Conservation (phyloP, 306 rosid species). For the Cicer cuneatum region DNA sequence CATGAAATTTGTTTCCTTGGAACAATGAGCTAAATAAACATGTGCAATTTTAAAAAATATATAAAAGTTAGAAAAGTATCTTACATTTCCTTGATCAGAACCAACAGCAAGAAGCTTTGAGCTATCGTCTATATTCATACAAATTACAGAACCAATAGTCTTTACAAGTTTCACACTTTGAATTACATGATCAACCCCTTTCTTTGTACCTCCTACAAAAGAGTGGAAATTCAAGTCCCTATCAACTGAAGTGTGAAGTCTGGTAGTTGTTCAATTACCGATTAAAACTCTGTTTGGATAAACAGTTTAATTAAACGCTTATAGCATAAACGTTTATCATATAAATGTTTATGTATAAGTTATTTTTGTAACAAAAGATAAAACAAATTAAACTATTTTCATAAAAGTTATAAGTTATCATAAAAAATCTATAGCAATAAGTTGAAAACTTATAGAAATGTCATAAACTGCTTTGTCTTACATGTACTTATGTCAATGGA, state of each 20-base stretch:
- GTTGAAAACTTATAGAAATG: no score
- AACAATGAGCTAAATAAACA: no score
- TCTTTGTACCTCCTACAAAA: slow-evolving; percentile 72
- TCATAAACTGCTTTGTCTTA: no score
- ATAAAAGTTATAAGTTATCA: no score
- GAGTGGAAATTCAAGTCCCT: slow-evolving; percentile 22
- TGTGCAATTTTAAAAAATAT: background rate
- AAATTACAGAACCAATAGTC: slow-evolving; percentile 67
- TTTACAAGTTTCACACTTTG: slow-evolving; percentile 69
- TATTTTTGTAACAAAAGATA: no score
- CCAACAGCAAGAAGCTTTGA: slow-evolving; percentile 84
- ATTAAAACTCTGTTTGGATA: background rate
- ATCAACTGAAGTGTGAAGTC: slow-evolving; percentile 23
- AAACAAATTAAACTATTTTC: no score
- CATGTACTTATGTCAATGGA: no score
- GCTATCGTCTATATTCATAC: slow-evolving; percentile 58
- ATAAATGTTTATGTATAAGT: no score
- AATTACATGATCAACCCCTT: slow-evolving; percentile 71
- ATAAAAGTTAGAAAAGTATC: slow-evolving; percentile 37
- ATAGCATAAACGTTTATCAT: no score
- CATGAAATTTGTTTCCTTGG: no score
- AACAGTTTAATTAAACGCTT: no score
- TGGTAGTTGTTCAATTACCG: background rate
- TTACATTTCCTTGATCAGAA: slow-evolving; percentile 87
- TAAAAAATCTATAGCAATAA: no score